Conservation (phyloP, 148 eudicot genomes). For the Fagopyrum homotropicum region DNA sequence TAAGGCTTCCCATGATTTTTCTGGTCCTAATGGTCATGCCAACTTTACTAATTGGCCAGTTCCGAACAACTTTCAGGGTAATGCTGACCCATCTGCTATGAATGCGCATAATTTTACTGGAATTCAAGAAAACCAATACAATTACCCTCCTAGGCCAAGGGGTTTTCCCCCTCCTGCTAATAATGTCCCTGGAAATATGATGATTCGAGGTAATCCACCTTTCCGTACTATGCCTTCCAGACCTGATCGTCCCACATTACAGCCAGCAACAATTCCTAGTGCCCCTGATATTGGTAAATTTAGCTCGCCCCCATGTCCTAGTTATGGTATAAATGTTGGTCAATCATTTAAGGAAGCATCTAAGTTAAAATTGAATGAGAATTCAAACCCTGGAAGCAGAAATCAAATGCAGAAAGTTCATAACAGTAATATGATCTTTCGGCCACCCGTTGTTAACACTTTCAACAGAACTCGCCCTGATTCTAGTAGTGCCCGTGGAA, state of each 20-base stretch:
- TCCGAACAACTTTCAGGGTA: slow-evolving; percentile 29
- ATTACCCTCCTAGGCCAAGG: slow-evolving; percentile 30
- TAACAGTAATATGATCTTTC: slow-evolving; percentile 22
- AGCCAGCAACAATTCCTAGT: slow-evolving; percentile 24
- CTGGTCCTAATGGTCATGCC: slow-evolving; percentile 30
- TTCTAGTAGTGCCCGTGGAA: slow-evolving; percentile 31
- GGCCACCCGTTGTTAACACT: slow-evolving; percentile 22
- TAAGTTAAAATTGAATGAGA: slow-evolving; percentile 13
- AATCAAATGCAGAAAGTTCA: slow-evolving; percentile 37
- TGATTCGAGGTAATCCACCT: slow-evolving; percentile 27
- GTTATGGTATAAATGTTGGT: slow-evolving; percentile 27
- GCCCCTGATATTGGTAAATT: slow-evolving; percentile 47
- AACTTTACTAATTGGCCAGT: slow-evolving; percentile 31
- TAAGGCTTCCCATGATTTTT: slow-evolving; percentile 39
- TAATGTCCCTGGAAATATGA: slow-evolving; percentile 32
- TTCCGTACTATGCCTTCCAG: slow-evolving; percentile 27
- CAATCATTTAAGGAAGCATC: slow-evolving; percentile 22
- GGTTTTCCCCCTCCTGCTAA: slow-evolving; percentile 21
- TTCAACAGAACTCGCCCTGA: slow-evolving; percentile 24
- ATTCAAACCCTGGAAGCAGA: slow-evolving; percentile 25
- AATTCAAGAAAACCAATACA: slow-evolving; percentile 33
- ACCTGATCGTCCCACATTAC: slow-evolving; percentile 34
- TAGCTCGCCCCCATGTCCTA: slow-evolving; percentile 37
- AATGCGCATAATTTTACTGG: slow-evolving; percentile 21
- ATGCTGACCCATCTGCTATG: slow-evolving; percentile 32